phyloP scores from a whole-genome alignment of 495 filamentous ascomycete species.

The Letharia lupina region DNA sequence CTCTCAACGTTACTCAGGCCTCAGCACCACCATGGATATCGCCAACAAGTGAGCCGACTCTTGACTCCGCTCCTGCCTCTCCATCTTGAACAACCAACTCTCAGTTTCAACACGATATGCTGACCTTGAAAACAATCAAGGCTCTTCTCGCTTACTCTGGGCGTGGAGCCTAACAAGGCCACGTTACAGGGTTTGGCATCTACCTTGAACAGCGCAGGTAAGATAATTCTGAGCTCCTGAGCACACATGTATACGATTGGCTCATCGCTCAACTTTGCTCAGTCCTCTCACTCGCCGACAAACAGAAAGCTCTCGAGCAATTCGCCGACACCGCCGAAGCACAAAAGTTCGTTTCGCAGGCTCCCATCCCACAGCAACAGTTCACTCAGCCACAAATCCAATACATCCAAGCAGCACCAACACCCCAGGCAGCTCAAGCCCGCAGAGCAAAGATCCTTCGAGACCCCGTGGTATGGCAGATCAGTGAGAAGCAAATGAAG shows the following conservation, averaged over 20 bases:
- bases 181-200: slow-evolving; percentile 19
- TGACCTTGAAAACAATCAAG: slow-evolving; percentile 13
- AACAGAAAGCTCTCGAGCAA: slow-evolving; percentile 20
- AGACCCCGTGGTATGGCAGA: slow-evolving; percentile 24
- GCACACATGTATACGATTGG: background rate
- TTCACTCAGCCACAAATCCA: slow-evolving; percentile 24
- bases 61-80: background rate
- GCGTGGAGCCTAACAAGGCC: slow-evolving; percentile 23
- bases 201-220: slow-evolving; percentile 22
- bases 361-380: slow-evolving; percentile 19
- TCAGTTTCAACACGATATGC: background rate
- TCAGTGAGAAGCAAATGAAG: slow-evolving; percentile 23
- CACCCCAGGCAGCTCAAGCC: slow-evolving; percentile 19
- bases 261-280: background rate
- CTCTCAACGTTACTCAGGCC: background rate
- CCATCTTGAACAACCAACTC: background rate
- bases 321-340: slow-evolving; percentile 21
- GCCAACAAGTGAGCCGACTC: background rate
- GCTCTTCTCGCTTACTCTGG: slow-evolving; percentile 21
- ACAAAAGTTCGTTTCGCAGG: slow-evolving; percentile 21
- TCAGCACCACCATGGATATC: background rate
- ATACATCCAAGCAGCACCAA: slow-evolving; percentile 24
- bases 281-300: slow-evolving; percentile 19
- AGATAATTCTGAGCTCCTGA: background rate
- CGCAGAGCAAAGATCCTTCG: slow-evolving; percentile 20